Base-by-base conservation (phyloP, 208 protist species). In the Leishmania aethiopica region DNA sequence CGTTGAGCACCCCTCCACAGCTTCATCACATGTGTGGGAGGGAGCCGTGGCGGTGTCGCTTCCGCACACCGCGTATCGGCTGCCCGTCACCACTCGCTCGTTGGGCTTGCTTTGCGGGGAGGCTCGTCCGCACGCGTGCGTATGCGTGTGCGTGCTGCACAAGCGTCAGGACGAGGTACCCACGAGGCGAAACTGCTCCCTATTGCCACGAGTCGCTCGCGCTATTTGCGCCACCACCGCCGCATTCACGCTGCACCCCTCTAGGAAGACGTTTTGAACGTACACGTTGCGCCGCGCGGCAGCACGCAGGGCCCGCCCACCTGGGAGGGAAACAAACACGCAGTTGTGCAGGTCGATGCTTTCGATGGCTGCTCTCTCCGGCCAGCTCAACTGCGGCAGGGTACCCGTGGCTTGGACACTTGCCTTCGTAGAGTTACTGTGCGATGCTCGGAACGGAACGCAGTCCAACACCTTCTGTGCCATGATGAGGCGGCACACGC, bases 191-290 rank as follows among this genome's bases (percentile, higher is more conserved):
- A 86, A 82, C 64, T 70, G 74, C 53, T 40, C 71, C 13, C 85
- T 81, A 64, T 91, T 91, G 25, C 49, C 47, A 3, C 79, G 64
- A 7, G 82, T 87, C 22, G 84, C 81, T 25, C 66, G 77, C 13
- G 45, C 77, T 35, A 91, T 77, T 19, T 91, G 88, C 55, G 55
- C 57, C 59, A 86, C 77, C 8, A 88, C 88, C 10, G 83, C 88
- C 1, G 77, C 28, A 51, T 92, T 92, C 22, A 92, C 84, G 28
- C 88, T 92, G 62, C 82, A 90, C 1, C 88, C 88, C 32, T 81
- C 69, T 17, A 88, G 51, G 40, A 83, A 89, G 1, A 92, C 70
- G n/a, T 85, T 60, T 45, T 82, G 74, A 67, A 92, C 28, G 57
- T 83, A 90, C n/a, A 76, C 77, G 73, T 92, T 89, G 32, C 84